These are phyloP conservation scores for Pseudogymnoascus sp. DNA, from an alignment of 2,329 filamentous ascomycete genomes.

Conservation along the genomic window DNA sequence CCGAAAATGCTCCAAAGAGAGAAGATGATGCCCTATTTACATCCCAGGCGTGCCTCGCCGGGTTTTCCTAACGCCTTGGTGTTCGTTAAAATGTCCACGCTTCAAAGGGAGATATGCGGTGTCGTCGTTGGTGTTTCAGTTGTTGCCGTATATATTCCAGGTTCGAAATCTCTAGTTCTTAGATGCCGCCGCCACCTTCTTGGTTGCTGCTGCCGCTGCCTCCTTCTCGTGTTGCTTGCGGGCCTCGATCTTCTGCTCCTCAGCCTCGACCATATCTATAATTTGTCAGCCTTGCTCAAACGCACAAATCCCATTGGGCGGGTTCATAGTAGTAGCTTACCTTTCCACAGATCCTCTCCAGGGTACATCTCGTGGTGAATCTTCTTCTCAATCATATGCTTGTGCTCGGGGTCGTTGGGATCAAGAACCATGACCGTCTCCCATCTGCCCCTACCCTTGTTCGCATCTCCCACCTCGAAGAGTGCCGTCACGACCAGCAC, in stretches of 20 bases:
- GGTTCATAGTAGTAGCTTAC: slow-evolving; percentile 37
- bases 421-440: slow-evolving; percentile 76
- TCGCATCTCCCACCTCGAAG: slow-evolving; percentile 67
- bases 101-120: not conserved
- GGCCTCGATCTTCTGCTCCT: slow-evolving; percentile 54
- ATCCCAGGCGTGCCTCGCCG: not conserved
- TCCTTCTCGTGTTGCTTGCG: slow-evolving; percentile 15
- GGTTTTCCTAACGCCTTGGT: not conserved
- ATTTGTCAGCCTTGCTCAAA: slow-evolving; percentile 15
- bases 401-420: slow-evolving; percentile 73
- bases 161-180: not conserved
- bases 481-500: slow-evolving; percentile 60
- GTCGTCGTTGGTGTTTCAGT: not conserved
- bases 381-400: slow-evolving; percentile 76
- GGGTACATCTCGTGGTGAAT: slow-evolving; percentile 80
- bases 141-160: not conserved
- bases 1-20: slow-evolving; percentile 4
- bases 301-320: not conserved
- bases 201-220: not conserved
- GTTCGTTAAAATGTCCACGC: not conserved
- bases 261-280: slow-evolving; percentile 72
- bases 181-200: not conserved
- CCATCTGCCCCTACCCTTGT: slow-evolving; percentile 68
- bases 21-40: slow-evolving; percentile 7
- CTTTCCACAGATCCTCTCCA: slow-evolving; percentile 89